These are phyloP conservation scores for Pleurotus eryngii DNA, from an alignment of 768 basidiomycete species.

Conservation along the genomic window DNA sequence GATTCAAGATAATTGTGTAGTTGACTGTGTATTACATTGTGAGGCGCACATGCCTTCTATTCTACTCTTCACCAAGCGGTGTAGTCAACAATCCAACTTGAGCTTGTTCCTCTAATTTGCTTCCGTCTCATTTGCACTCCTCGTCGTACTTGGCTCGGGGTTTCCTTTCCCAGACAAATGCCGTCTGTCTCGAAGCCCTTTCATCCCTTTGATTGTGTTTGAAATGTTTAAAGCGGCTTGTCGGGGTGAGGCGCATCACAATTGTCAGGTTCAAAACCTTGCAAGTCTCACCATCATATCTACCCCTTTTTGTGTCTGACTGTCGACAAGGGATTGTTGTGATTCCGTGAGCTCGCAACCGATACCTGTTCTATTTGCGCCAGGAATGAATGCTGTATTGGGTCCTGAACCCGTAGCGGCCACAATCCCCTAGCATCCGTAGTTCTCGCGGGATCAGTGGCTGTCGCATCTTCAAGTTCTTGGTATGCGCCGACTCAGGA, in stretches of 20 bases:
- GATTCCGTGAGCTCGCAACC: too few relatives aligned
- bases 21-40: too few relatives aligned
- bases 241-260: slow-evolving; percentile 1
- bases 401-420: neutral
- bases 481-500: neutral
- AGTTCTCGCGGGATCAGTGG: neutral
- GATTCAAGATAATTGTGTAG: too few relatives aligned
- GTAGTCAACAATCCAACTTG: neutral
- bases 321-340: too few relatives aligned
- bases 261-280: neutral
- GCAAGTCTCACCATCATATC: too few relatives aligned
- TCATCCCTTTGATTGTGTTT: slow-evolving; percentile 5
- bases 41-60: neutral
- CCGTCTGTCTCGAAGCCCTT: neutral
- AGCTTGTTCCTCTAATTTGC: neutral
- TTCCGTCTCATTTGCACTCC: neutral
- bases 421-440: slow-evolving; percentile 1
- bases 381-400: too few relatives aligned
- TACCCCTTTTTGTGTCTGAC: too few relatives aligned
- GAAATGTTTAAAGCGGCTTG: neutral
- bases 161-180: slow-evolving; percentile 7
- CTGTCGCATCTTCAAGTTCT: neutral
- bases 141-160: slow-evolving; percentile 5
- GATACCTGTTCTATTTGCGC: too few relatives aligned
- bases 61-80: neutral